These are phyloP conservation scores for Yarrowia deformans DNA, from an alignment of 805 yeast species.

Conservation along the genomic window DNA sequence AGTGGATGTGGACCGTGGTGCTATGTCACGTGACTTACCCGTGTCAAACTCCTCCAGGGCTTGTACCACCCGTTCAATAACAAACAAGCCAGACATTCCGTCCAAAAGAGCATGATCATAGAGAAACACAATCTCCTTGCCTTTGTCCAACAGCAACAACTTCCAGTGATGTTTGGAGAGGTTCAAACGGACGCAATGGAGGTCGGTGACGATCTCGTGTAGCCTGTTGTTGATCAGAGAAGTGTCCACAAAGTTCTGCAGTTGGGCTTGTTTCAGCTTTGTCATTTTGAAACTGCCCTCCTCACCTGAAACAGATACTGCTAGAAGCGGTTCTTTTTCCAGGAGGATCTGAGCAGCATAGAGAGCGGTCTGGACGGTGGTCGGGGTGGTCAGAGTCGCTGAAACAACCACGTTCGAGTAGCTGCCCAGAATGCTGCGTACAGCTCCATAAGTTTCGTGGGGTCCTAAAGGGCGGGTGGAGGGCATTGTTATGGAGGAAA, in stretches of 20 bases:
- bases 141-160: constrained; percentile 39
- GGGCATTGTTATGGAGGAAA: too few relatives aligned
- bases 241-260: neutral
- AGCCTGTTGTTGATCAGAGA: neutral
- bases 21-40: neutral
- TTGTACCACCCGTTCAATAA: neutral
- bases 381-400: neutral
- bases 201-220: neutral
- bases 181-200: constrained; percentile 10
- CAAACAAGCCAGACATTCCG: constrained; percentile 44
- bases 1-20: neutral
- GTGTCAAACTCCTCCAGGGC: neutral
- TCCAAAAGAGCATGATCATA: constrained; percentile 45
- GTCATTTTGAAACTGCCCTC: constrained; percentile 16
- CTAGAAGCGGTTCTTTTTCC: constrained; percentile 15
- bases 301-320: constrained; percentile 4
- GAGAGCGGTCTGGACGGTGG: neutral
- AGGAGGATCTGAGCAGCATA: neutral
- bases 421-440: constrained; percentile 4
- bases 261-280: neutral
- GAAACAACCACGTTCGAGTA: constrained; percentile 24
- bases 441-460: constrained; percentile 24
- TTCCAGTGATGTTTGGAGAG: constrained; percentile 43
- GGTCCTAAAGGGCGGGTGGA: neutral
- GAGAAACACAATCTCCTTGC: constrained; percentile 40